A percentile compares a stretch with the other conserved stretches of the same genome.
These are phyloP conservation scores for Picochlorum sp. DNA, from an alignment of 139 green algal species.

Conservation along the genomic window DNA sequence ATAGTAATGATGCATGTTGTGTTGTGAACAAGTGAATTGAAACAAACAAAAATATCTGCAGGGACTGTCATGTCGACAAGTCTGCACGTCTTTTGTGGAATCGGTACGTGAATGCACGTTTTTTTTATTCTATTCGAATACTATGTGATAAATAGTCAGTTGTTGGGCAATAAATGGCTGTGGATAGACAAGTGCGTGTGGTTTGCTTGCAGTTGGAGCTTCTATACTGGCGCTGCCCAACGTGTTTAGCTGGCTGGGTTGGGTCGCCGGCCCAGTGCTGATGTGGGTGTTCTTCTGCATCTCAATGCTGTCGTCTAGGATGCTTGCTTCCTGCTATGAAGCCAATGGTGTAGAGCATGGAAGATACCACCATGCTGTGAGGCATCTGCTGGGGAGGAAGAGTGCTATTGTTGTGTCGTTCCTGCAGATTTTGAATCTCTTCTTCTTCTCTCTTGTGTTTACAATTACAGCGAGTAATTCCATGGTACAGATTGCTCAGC, in stretches of 20 bases:
- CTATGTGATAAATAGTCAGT: too few species aligned
- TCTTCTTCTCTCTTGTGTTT: neutral
- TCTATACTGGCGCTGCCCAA: slow-evolving; percentile 45
- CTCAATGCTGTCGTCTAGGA: neutral
- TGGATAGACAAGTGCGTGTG: too few species aligned
- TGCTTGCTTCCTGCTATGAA: slow-evolving; percentile 6
- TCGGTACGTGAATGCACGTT: too few species aligned
- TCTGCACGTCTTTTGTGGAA: too few species aligned
- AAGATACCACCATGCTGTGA: slow-evolving; percentile 7
- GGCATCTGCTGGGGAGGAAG: neutral
- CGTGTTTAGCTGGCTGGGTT: slow-evolving; percentile 13
- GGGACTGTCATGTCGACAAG: too few species aligned
- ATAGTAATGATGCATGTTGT: too few species aligned
- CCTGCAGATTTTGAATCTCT: neutral
- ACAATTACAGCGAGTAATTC: neutral
- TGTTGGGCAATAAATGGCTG: too few species aligned
- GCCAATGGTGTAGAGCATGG: slow-evolving; percentile 1
- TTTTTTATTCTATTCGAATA: too few species aligned
- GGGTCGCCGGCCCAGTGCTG: neutral
- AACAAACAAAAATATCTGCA: too few species aligned
- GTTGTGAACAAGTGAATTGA: too few species aligned
- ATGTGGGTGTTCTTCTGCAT: neutral
- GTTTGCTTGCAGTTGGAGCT: too few species aligned
- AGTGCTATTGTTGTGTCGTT: neutral
- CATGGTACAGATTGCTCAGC: neutral